Percentiles rank a stretch among this genome's conserved stretches.
phyloP scores from a whole-genome alignment of 441 rosid genomes.

The Flueggea neowawraea region DNA sequence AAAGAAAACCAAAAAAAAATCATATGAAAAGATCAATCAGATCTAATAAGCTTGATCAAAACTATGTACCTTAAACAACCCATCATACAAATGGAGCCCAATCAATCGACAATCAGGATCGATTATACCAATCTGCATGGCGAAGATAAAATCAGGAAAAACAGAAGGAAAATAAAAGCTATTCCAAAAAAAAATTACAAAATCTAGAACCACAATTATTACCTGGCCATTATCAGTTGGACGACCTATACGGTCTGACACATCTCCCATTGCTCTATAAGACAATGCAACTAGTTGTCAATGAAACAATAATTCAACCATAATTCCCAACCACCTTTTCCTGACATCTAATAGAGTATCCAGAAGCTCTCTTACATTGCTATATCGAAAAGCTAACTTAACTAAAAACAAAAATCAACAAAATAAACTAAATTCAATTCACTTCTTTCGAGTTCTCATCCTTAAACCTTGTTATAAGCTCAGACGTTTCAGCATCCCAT shows the following conservation, averaged over 20 bases:
- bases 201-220: constrained; percentile 7
- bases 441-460: not conserved
- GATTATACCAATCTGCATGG: constrained; percentile 80
- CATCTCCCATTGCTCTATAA: constrained; percentile 97
- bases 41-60: constrained; percentile 8
- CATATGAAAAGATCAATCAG: too few relatives aligned
- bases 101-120: constrained; percentile 97
- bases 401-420: not conserved
- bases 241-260: constrained; percentile 94
- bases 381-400: not conserved
- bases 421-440: not conserved
- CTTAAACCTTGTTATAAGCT: constrained; percentile 81
- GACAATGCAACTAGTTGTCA: constrained; percentile 10
- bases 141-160: not conserved
- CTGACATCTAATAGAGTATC: not conserved
- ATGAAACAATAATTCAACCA: constrained; percentile 2
- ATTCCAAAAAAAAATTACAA: not conserved
- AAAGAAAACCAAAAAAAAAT: too few relatives aligned
- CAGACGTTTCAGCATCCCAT: constrained; percentile 88
- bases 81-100: constrained; percentile 98
- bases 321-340: not conserved
- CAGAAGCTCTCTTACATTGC: not conserved
- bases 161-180: not conserved
- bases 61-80: constrained; percentile 76
- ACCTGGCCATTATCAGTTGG: constrained; percentile 99